Base-by-base conservation (phyloP, 2,329 filamentous ascomycete species). In the Talaromyces rugulosus region DNA sequence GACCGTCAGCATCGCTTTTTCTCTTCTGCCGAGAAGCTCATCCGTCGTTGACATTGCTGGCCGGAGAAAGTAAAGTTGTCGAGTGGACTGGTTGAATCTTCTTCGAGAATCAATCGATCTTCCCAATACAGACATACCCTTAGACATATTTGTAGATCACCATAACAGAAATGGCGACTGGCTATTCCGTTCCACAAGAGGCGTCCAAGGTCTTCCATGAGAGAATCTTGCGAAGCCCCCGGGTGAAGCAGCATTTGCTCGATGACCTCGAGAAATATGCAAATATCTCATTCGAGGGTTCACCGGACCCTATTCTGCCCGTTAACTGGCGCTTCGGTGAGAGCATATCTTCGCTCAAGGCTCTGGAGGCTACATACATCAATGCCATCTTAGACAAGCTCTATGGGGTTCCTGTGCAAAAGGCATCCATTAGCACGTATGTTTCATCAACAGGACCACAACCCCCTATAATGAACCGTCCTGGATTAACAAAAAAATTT, bases 301-400 rank as follows among this genome's bases (percentile, higher is more conserved):
- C 44, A 36, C 12, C 44, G 9, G 52, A 59, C 42, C 58, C 58
- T 12, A 52, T 40, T 30, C 44, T 59, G 31, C 47, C 58, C 2
- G 47, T 59, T 28, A 59, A 59, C 27, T 59, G 58, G 58, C 47
- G 58, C 50, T 59, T 59, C 18, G 58, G 42, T 18, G 58, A 59
- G 33, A 59, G 58, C n/a, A 50, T 59, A 36, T 12, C 47, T 23
- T 52, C 58, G 16, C 52, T 59, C 33, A 59, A 59, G n/a, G 58
- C 47, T 40, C 40, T 59, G 23, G 58, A 59, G 34, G 58, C 47
- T n/a, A 53, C 47, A 59, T 53, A 53, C 30, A 28, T 59, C 34
- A 59, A 59, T 23, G 58, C 47, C n/a, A 40, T 59, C 31, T 30
- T 59, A 18, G 47, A 53, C 50, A 52, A 53, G 23, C 33, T 53